Evolutionary conservation across 148 eudicot species (phyloP), one percentile per base, ranked within the genome.

Genomic region (Euryodendron excelsum): DNA sequence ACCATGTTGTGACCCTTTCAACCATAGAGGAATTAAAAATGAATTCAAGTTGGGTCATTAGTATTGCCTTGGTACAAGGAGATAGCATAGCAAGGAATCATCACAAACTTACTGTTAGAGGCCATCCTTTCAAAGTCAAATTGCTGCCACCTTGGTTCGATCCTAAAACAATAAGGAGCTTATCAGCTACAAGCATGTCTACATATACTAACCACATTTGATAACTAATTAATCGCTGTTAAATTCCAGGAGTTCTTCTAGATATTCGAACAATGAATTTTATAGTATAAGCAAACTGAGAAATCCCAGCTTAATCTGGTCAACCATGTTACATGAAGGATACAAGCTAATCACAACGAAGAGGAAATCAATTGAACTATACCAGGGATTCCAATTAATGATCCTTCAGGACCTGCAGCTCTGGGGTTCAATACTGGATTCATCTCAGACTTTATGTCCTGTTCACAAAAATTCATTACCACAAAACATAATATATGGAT

Each of bases 91-190:
- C 17, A 61, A 21, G 39, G 60, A 37, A 44, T 1, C 48, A 47
- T 3, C 23, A 71, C 8, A n/a, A 30, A 88, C 93, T 85, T 75
- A 91, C 96, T 31, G 90, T 87, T 71, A 91, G 89, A 50, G 96
- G 96, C 93, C 93, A 90, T 81, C 96, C 96, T 78, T 91, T 88
- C 81, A 91, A 80, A 25, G 91, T 89, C 81, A 88, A 78, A 83
- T 82, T 91, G 76, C 83, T 90, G 31, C 89, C 80, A 80, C 88
- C 87, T 84, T 87, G 90, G 76, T 84, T 90, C 81, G 89, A 77
- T 80, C 90, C 90, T 89, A 85, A 81, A 80, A 69, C 71, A 78
- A 81, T 52, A 80, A 52, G 33, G 41, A 64, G 39, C 21, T 23
- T 41, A 70, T 84, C 74, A 87, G 83, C 25, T 56, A 79, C 65